Conservation (phyloP, 306 rosid genomes). For the Castanea sativa region DNA sequence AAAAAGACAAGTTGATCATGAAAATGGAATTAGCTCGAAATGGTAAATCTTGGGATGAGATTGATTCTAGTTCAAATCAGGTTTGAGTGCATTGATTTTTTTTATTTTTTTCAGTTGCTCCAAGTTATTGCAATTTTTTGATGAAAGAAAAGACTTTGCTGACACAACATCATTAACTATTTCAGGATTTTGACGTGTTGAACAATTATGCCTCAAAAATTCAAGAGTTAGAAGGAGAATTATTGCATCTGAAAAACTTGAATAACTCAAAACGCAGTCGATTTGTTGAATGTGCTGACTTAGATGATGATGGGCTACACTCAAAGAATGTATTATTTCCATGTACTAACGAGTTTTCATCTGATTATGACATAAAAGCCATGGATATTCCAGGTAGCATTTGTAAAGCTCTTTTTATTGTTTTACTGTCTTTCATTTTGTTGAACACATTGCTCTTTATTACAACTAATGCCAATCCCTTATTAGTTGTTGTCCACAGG, state of each 20-base stretch:
- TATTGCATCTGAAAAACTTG: conserved; percentile 41
- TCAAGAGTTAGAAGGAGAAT: conserved; percentile 76
- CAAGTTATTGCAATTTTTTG: conserved; percentile 1
- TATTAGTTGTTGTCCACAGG: background rate
- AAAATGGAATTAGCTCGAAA: conserved; percentile 71
- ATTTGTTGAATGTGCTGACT: conserved; percentile 57
- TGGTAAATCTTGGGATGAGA: conserved; percentile 94
- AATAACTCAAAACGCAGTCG: conserved; percentile 37
- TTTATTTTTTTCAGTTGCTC: background rate
- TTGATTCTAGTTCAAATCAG: conserved; percentile 70
- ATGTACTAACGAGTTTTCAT: conserved; percentile 51
- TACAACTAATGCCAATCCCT: background rate
- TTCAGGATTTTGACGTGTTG: conserved; percentile 74
- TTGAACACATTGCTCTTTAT: background rate
- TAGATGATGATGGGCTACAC: conserved; percentile 51
- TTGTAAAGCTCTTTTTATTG: background rate
- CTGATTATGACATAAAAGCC: conserved; percentile 63
- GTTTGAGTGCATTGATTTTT: conserved; percentile 30
- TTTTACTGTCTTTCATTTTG: conserved; percentile 1
- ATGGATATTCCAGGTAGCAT: conserved; percentile 61
- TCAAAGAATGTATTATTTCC: conserved; percentile 58
- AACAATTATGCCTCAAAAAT: conserved; percentile 72
- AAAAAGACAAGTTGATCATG: conserved; percentile 71
- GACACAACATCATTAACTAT: conserved; percentile 7
- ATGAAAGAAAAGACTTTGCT: background rate